These are phyloP conservation scores for Globisporangium irregulare DNA, from an alignment of 352 stramenopile species.

Conservation along the genomic window DNA sequence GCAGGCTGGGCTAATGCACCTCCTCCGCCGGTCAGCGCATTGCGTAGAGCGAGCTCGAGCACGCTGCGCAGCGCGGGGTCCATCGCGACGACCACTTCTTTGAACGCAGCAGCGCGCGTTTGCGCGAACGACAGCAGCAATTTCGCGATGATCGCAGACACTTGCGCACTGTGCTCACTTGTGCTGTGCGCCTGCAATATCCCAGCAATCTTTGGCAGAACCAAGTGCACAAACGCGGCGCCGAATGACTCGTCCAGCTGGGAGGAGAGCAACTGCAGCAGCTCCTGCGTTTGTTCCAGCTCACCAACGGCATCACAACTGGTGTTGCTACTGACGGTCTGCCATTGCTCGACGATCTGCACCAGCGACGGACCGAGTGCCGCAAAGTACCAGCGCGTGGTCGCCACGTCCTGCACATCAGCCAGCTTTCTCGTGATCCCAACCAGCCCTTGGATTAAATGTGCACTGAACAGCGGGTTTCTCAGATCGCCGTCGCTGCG, in stretches of 20 bases:
- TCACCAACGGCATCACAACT: slow-evolving; percentile 23
- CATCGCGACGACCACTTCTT: slow-evolving; percentile 48
- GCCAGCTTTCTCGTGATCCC: slow-evolving; percentile 44
- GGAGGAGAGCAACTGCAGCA: slow-evolving; percentile 42
- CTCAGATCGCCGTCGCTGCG: slow-evolving; percentile 20
- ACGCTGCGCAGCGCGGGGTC: slow-evolving; percentile 27
- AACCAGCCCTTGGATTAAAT: slow-evolving; percentile 36
- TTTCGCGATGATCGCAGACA: slow-evolving; percentile 26
- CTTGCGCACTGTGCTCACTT: slow-evolving; percentile 2
- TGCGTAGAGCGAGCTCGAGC: slow-evolving; percentile 41
- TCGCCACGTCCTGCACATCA: slow-evolving; percentile 31
- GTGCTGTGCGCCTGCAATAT: slow-evolving; percentile 32
- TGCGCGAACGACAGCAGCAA: slow-evolving; percentile 55
- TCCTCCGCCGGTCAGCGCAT: slow-evolving; percentile 30
- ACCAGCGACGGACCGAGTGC: slow-evolving; percentile 41
- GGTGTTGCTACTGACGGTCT: slow-evolving; percentile 10
- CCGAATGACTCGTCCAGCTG: slow-evolving; percentile 50
- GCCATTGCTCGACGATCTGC: slow-evolving; percentile 16
- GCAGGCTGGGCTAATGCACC: not conserved
- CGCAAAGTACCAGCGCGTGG: slow-evolving; percentile 43
- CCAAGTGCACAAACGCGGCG: slow-evolving; percentile 48
- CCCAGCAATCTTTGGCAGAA: slow-evolving; percentile 50
- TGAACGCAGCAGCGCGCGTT: slow-evolving; percentile 47
- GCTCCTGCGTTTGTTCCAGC: slow-evolving; percentile 40
- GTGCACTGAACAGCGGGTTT: slow-evolving; percentile 19